Evolutionary conservation across 164 flowering plant genomes (phyloP).

Genomic region (Paratinospora sagittata): DNA sequence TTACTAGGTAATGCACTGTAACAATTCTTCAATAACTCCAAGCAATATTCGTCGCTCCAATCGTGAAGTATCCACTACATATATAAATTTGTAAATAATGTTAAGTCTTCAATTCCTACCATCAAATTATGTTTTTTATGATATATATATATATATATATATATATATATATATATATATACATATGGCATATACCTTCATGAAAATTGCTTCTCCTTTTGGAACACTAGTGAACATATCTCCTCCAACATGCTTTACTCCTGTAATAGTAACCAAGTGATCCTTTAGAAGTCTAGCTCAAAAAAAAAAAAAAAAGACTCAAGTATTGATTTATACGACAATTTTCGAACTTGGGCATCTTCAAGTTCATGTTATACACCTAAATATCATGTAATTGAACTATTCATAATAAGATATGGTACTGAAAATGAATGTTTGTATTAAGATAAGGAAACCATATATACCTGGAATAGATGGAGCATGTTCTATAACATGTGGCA

Average conservation of each 20-base stretch:
- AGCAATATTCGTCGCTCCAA: constrained; percentile 23
- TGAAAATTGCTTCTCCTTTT: constrained; percentile 33
- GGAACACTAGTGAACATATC: constrained; percentile 33
- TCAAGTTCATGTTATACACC: no score
- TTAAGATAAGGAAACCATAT: no score
- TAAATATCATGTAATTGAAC: no score
- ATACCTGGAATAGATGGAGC: constrained; percentile 10
- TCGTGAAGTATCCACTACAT: constrained; percentile 21
- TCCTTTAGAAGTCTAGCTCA: background rate
- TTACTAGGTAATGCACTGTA: constrained; percentile 23
- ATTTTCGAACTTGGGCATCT: no score
- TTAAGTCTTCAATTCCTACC: no score
- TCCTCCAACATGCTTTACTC: constrained; percentile 29
- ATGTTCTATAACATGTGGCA: constrained; percentile 11
- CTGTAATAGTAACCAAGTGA: constrained; percentile 7
- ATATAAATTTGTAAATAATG: background rate
- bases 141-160: no score
- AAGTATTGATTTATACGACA: no score
- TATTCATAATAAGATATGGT: no score
- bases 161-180: no score
- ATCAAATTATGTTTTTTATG: no score
- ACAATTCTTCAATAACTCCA: constrained; percentile 21
- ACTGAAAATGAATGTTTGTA: background rate
- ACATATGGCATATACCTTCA: constrained; percentile 21
- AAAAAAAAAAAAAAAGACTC: no score